Base-by-base conservation (phyloP, 306 rosid genomes). In the Sesbania bispinosa region DNA sequence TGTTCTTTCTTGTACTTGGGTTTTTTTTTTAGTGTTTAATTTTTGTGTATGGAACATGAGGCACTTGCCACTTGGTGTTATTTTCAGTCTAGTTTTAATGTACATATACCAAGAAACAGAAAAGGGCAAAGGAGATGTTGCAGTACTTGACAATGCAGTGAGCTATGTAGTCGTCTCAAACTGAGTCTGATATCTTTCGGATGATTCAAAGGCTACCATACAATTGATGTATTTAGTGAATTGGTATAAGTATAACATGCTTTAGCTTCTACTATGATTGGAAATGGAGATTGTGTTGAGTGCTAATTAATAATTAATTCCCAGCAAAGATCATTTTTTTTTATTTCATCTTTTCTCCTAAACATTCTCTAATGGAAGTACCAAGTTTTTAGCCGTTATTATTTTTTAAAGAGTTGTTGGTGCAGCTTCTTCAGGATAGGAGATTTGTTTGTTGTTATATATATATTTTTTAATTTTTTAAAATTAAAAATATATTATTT, bases 91-190 rank as follows among this genome's bases (percentile, higher is more conserved):
- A 80, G 77, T 62, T 80, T 18, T 69, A 9, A 2, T 86, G 89
- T 86, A 84, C 77, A 86, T n/a, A n/a, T 75, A 87, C 55, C 68
- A 47, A 60, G 61, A 50, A 80, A 76, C 75, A 27, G 41, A 14
- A 66, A 63, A n/a, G n/a, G 36, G 42, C n/a, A n/a, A n/a, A n/a
- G n/a, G n/a, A n/a, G n/a, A n/a, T n/a, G n/a, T n/a, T n/a, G n/a
- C n/a, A n/a, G n/a, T n/a, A n/a, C n/a, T n/a, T n/a, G n/a, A n/a
- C n/a, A n/a, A n/a, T n/a, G n/a, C n/a, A n/a, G n/a, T n/a, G n/a
- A n/a, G n/a, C n/a, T 35, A 68, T 35, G 39, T 35, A 35, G 10
- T 35, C 10, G 39, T 35, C 39, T 35, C 2, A 35, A 35, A 35
- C 8, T 35, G 39, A 35, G 39, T 10, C 39, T 35, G 10, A 0